Base-by-base conservation (phyloP, 371 early-diverging fungal species). In the Parasitella parasitica region DNA sequence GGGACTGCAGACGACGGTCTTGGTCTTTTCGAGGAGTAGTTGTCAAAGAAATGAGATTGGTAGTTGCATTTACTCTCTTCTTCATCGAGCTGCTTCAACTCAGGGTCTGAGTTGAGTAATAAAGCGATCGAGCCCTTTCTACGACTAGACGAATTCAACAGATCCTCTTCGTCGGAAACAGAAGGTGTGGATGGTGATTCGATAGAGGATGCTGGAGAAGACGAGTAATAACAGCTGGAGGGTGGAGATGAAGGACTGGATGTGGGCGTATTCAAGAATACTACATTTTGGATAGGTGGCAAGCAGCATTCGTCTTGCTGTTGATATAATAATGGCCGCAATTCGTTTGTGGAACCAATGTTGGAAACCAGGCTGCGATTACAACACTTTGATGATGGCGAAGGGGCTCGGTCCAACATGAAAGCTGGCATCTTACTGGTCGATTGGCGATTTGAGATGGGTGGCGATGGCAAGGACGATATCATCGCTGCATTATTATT, bases 41-140 rank as follows among this genome's bases (percentile, higher is more conserved):
- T 63, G 15, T 58, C 54, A 28, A 46, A 26, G 43, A 69, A 69
- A 48, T 64, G 64, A 24, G 61, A 63, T 57, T 51, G 59, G 35
- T 57, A 57, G 15, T 57, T 57, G 32, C 57, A 57, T 57, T 43
- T 57, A 34, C 57, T 57, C 34, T 57, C 57, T 34, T 64, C 59
- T 34, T 58, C 60, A 32, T 61, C 70, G 13, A 70, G 50, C n/a
- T 64, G 67, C n/a, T 41, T 59, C 39, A 54, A 54, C 36, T 65
- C 62, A 6, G 70, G 70, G 50, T 63, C 70, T 8, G 67, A 66
- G 35, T 80, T 80, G 30, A 80, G 66, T 8, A 80, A 28, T 8
- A 77, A 80, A 13, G 80, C 80, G 54, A 80, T 80, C 0, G 80
- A 80, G 6, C 67, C 70, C 39, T 80, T 80, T 51, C 80, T 67